Conservation (phyloP, 768 basidiomycete genomes). For the Lactifluus pinguis region DNA sequence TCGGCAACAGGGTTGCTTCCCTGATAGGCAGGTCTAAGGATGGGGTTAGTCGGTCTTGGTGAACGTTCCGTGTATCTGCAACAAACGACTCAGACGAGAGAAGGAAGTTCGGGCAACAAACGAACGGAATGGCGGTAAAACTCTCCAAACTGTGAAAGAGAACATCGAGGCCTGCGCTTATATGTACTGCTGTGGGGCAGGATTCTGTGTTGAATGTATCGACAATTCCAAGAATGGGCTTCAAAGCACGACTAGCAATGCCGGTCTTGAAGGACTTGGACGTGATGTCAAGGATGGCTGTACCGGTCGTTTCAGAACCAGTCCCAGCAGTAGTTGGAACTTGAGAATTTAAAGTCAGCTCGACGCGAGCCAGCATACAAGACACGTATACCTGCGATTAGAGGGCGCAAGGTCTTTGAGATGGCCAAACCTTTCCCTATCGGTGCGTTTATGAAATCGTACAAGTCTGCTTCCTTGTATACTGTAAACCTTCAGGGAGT, state of each 20-base stretch:
- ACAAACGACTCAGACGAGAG: background rate
- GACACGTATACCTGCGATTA: constrained; percentile 59
- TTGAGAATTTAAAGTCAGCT: constrained; percentile 16
- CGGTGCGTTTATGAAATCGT: constrained; percentile 97
- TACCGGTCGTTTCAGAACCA: constrained; percentile 91
- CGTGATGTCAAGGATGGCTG: constrained; percentile 89
- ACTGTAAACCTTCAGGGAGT: constrained; percentile 58
- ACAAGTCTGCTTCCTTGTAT: constrained; percentile 85
- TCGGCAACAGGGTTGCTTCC: constrained; percentile 93
- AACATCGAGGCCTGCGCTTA: constrained; percentile 91
- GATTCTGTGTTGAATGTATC: constrained; percentile 88
- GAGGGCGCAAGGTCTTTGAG: constrained; percentile 58
- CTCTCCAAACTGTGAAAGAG: constrained; percentile 95
- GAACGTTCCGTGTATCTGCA: constrained; percentile 80
- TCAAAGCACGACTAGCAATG: constrained; percentile 85
- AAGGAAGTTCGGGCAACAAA: constrained; percentile 4
- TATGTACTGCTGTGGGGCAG: constrained; percentile 88
- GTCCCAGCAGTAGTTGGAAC: constrained; percentile 79
- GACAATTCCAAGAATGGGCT: constrained; percentile 71
- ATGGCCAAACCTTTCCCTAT: constrained; percentile 89
- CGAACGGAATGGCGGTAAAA: constrained; percentile 87
- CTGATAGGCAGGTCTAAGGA: constrained; percentile 86
- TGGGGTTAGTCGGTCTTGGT: constrained; percentile 85
- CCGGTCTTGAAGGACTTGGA: constrained; percentile 94
- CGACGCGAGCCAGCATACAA: background rate